Evolutionary conservation across 1,139 yeast genomes (phyloP), one percentile per base, ranked within the genome.

Genomic region (Geotrichum restrictum): DNA sequence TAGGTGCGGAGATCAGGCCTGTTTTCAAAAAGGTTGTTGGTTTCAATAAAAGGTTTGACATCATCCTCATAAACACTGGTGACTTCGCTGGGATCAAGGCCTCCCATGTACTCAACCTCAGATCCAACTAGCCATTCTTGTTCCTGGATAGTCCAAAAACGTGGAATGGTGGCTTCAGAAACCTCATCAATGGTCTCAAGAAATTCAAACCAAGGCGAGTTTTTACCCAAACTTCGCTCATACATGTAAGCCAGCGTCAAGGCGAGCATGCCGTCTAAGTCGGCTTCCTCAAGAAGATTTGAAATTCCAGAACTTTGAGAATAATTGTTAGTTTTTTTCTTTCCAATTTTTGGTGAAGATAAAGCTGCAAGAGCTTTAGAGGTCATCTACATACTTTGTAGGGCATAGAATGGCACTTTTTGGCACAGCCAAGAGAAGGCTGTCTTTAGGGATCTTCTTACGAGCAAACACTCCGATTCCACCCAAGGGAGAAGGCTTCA

Each of bases 171-270:
- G 14, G 39, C 29, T 21, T 41, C 52, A 21, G 51, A 51, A 39
- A 64, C 68, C 13, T 70, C 68, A 42, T 77, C 77, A 43, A 88
- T 77, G 16, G 86, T 75, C 37, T 73, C 66, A 48, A 89, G 71
- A 64, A 85, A 91, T 2, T 73, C 74, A 58, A 59, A 74, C 97
- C 97, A 91, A 2, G 96, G 96, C 13, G 95, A 85, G 2, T 68
- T 63, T 14, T 73, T 69, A 1, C 80, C 81, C 53, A 75, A 69
- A 11, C 75, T 66, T 39, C 71, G 69, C 64, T 91, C 98, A 64
- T 86, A 88, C 38, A 88, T 74, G 56, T 81, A 85, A 0, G 91
- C 81, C 10, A 88, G 61, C 11, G 85, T 79, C 49, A 88, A 71
- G 0, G 84, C 85, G 45, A 79, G 75, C 74, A 87, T 80, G 0